Evolutionary conservation across 306 rosid genomes (phyloP).

Genomic region (Cicer yamashitae): DNA sequence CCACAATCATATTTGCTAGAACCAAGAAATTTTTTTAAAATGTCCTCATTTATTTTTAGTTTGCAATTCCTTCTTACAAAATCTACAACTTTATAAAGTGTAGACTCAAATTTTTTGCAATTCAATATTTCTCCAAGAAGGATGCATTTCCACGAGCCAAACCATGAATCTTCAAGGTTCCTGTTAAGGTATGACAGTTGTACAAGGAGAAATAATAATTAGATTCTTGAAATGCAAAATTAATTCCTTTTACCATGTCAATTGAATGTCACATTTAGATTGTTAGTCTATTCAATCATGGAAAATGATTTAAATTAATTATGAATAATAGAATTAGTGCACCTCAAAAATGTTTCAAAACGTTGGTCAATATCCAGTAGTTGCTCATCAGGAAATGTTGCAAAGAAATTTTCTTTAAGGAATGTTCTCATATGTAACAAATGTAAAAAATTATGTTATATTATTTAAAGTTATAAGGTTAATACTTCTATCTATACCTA

Average conservation of each 20-base stretch:
- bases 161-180: conserved; percentile 77
- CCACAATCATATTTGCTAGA: conserved; percentile 38
- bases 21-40: conserved; percentile 63
- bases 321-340: conserved; percentile 3
- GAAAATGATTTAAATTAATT: too few relatives aligned
- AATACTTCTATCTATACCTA: too few relatives aligned
- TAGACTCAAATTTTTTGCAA: conserved; percentile 55
- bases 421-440: conserved; percentile 44
- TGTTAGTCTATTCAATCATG: too few relatives aligned
- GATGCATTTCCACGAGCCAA: conserved; percentile 78
- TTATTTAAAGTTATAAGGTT: not conserved
- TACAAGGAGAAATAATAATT: conserved; percentile 14
- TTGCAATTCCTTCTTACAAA: conserved; percentile 63
- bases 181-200: conserved; percentile 50
- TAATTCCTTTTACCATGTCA: conserved; percentile 8
- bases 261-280: too few relatives aligned
- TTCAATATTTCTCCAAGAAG: conserved; percentile 69
- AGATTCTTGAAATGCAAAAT: conserved; percentile 26
- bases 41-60: conserved; percentile 65
- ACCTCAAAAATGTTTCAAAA: conserved; percentile 72
- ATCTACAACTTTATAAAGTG: conserved; percentile 34
- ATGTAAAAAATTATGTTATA: conserved; percentile 26
- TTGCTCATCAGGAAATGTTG: conserved; percentile 32
- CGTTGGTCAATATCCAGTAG: conserved; percentile 70
- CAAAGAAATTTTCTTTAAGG: conserved; percentile 61